These are phyloP conservation scores for Neospora caninum DNA, from an alignment of 169 alveolate genomes.

Conservation along the genomic window DNA sequence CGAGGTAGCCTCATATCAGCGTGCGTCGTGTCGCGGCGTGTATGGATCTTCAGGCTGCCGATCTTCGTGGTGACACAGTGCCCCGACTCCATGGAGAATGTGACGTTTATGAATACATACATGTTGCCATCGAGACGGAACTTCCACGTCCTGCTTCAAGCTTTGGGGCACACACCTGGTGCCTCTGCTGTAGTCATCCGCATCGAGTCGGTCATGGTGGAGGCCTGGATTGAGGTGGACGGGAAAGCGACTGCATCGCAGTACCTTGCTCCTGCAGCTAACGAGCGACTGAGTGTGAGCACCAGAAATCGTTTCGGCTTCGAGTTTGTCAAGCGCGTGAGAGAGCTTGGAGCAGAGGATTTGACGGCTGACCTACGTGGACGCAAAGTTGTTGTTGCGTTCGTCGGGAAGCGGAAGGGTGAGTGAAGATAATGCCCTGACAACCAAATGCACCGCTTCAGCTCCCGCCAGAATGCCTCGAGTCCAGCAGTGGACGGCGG, in stretches of 20 bases:
- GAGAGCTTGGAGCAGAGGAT: background rate
- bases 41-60: background rate
- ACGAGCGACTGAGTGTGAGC: background rate
- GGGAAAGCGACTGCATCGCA: background rate
- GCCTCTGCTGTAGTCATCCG: background rate
- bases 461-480: too few relatives aligned
- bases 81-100: background rate
- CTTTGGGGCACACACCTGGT: background rate
- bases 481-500: too few relatives aligned
- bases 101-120: background rate
- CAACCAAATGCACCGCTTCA: background rate
- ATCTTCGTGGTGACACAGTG: constrained; percentile 18
- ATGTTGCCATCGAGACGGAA: background rate
- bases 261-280: background rate
- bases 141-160: background rate
- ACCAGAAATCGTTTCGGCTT: background rate
- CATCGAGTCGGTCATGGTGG: constrained; percentile 26
- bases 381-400: background rate
- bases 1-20: too few relatives aligned
- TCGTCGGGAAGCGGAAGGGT: background rate
- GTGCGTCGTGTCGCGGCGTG: background rate
- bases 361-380: background rate
- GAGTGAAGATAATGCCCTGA: background rate
- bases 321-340: background rate
- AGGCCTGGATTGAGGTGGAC: background rate